Conservation (phyloP, 2,329 filamentous ascomycete species). For the Phialophora macrospora region DNA sequence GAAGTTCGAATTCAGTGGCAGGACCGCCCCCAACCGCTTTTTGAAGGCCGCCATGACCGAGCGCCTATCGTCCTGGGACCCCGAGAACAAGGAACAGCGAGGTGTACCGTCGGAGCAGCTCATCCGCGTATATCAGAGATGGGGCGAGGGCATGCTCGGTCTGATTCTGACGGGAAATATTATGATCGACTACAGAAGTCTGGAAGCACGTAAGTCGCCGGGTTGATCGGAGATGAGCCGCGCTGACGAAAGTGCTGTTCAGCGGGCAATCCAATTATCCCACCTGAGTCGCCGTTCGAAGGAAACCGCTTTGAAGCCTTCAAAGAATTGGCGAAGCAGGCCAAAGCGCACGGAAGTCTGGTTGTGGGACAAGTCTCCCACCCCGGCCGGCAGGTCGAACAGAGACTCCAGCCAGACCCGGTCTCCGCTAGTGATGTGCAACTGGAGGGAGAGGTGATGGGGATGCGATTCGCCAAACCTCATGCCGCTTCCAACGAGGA, state of each 20-base stretch:
- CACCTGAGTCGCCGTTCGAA: slow-evolving; percentile 55
- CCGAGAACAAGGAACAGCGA: slow-evolving; percentile 57
- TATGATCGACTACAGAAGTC: slow-evolving; percentile 65
- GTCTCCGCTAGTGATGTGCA: slow-evolving; percentile 59
- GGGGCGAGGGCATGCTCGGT: slow-evolving; percentile 64
- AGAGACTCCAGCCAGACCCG: slow-evolving; percentile 54
- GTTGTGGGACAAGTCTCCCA: slow-evolving; percentile 67
- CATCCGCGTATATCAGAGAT: slow-evolving; percentile 64
- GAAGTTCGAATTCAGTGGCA: slow-evolving; percentile 58
- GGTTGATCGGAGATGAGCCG: slow-evolving; percentile 58
- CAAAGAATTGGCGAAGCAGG: slow-evolving; percentile 58
- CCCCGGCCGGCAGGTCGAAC: slow-evolving; percentile 62
- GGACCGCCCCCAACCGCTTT: slow-evolving; percentile 67
- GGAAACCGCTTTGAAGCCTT: slow-evolving; percentile 66
- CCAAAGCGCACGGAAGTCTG: slow-evolving; percentile 63
- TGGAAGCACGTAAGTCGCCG: slow-evolving; percentile 62
- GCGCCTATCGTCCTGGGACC: slow-evolving; percentile 64
- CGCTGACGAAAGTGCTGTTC: slow-evolving; percentile 4
- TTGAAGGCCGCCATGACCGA: slow-evolving; percentile 72
- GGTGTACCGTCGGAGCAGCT: slow-evolving; percentile 60
- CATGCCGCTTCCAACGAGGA: slow-evolving; percentile 43
- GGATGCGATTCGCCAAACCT: slow-evolving; percentile 46
- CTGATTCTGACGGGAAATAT: slow-evolving; percentile 67
- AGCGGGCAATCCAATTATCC: slow-evolving; percentile 64
- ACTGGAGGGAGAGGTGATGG: slow-evolving; percentile 45